Base-by-base conservation (phyloP, 306 rosid species). In the Quercus aquifolioides region DNA sequence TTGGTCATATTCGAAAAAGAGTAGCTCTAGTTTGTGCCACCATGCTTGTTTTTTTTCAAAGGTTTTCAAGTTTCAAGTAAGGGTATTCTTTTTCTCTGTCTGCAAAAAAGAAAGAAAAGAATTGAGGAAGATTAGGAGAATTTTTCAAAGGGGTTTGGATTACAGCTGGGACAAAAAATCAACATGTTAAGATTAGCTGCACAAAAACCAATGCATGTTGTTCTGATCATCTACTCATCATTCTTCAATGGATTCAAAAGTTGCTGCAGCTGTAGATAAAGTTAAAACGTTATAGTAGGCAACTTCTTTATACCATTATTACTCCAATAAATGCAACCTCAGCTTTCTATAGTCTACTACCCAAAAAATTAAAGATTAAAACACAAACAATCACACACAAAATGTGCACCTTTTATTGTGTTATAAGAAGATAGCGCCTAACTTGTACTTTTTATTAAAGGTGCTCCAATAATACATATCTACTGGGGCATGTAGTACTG, bases 201-300 rank as follows among this genome's bases (percentile, higher is more conserved):
- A 74, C 87, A 77, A 17, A 82, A 85, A 83, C 83, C 87, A 86
- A 91, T 52, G 79, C 12, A 49, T 51, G 86, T 74, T 80, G 26
- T 23, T 23, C 28, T 81, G 75, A 92, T 94, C 86, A 90, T 91
- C 84, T 79, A 25, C 76, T 76, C 87, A 88, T 90, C 91, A 90
- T 90, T 86, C 87, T 90, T 86, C 91, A 74, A 79, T 79, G 87
- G 81, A 81, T 85, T 60, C 78, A 82, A 87, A 90, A 86, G 90
- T 72, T 81, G 69, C 73, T 68, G 89, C 71, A 73, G 87, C 89
- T 85, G 81, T 71, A 75, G 74, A 79, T 78, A 91, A 90, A 87
- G 96, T 86, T 80, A 74, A 43, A 70, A 41, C 46, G 46, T 41
- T 41, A 41, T 41, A 78, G 78, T 80, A 75, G 65, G 73, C 80